Base-by-base conservation (phyloP, 805 yeast genomes). In the Candida saitoana region DNA sequence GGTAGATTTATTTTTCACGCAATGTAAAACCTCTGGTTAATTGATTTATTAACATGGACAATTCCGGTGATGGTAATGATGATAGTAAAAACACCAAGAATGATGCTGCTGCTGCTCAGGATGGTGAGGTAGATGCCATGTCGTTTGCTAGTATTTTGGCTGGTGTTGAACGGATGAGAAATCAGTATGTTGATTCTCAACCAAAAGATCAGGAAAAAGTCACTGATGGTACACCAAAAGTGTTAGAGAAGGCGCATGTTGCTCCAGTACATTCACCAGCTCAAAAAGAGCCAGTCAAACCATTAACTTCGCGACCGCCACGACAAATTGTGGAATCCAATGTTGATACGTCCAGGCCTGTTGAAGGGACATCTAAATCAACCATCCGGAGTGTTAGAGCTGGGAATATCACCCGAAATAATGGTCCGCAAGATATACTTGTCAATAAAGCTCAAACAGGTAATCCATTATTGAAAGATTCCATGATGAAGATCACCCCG, bases 91-190 rank as follows among this genome's bases (percentile, higher is more conserved):
- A 14, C 16, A 29, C 6, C 16, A 29, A 29, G 32, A 12, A 29
- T 29, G 16, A 12, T 29, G 16, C 16, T 29, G 32, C 12, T 14
- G 37, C n/a, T 19, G 25, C 8, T 20, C 16, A 20, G 12, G 27
- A 19, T 17, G 37, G 37, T n/a, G 25, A n/a, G 4, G 5, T 36
- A 14, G 31, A 24, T 24, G 37, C 37, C 7, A 34, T 7, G 2
- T 83, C 89, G 0, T 84, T 83, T 58, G 79, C 83, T 39, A 80
- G 86, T 54, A 80, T 84, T 31, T 57, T 83, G 34, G 87, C 82
- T 3, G 85, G 84, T n/a, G 87, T 82, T 2, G 69, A 77, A 56
- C 73, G 74, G 42, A 71, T 82, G 60, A 59, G 86, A 44, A 77
- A 79, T 45, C 59, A 70, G 43, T 65, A 56, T 45, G 67, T 57